A percentile compares a stretch with the other conserved stretches of the same genome.
Conservation (phyloP, 495 filamentous ascomycete species). For the Trichoderma asperelloides region DNA sequence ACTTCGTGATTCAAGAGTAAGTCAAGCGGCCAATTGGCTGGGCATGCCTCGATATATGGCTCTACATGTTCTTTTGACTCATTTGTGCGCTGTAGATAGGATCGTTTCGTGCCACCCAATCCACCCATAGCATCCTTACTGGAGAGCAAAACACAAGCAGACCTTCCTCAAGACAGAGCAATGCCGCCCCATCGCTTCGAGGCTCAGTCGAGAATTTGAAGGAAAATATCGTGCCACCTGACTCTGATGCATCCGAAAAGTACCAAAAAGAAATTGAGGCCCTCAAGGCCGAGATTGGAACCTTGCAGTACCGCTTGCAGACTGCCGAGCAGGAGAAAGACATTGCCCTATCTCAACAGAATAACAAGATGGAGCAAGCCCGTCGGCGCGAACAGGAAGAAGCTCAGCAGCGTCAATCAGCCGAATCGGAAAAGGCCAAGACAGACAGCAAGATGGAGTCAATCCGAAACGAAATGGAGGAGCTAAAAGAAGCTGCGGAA, state of each 20-base stretch:
- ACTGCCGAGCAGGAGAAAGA: constrained; percentile 83
- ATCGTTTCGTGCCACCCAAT: constrained; percentile 40
- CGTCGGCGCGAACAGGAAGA: constrained; percentile 72
- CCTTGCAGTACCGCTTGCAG: constrained; percentile 43
- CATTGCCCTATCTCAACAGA: constrained; percentile 60
- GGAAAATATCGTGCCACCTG: constrained; percentile 38
- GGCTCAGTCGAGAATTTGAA: constrained; percentile 37
- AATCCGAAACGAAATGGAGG: constrained; percentile 58
- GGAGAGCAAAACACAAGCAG: constrained; percentile 35
- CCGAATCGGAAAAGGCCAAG: constrained; percentile 58
- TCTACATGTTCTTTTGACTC: neutral
- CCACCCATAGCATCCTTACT: constrained; percentile 53
- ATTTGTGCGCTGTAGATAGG: constrained; percentile 18
- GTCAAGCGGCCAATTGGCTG: constrained; percentile 13
- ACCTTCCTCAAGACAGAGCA: constrained; percentile 27
- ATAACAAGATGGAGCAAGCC: constrained; percentile 71
- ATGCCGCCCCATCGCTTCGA: neutral
- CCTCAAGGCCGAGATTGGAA: constrained; percentile 47
- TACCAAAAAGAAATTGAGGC: constrained; percentile 41
- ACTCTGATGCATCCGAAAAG: constrained; percentile 42
- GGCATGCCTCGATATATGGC: neutral
- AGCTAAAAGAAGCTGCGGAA: constrained; percentile 29
- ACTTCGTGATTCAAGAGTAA: constrained; percentile 35
- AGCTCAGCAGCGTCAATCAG: constrained; percentile 69
- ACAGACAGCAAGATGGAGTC: constrained; percentile 62